Percentiles rank a stretch among this genome's conserved stretches.
phyloP scores from a whole-genome alignment of 2,329 filamentous ascomycete species.

The Penicillium concentricum region DNA sequence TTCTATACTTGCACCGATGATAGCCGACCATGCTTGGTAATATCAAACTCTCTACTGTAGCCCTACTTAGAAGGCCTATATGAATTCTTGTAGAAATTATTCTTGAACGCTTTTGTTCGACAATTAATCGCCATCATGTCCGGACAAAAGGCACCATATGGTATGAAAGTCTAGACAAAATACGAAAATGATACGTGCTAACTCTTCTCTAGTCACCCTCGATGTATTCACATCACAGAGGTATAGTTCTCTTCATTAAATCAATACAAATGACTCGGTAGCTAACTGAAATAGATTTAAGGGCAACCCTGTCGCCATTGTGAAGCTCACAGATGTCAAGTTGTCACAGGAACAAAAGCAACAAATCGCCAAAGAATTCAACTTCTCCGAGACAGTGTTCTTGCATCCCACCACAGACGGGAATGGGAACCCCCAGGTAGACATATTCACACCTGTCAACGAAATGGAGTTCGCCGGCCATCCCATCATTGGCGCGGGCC shows the following conservation, averaged over 20 bases:
- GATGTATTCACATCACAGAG: neutral
- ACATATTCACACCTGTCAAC: constrained; percentile 57
- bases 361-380: constrained; percentile 61
- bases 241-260: neutral
- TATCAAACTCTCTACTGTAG: neutral
- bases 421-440: constrained; percentile 46
- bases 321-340: neutral
- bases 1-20: neutral
- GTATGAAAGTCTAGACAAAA: neutral
- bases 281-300: neutral
- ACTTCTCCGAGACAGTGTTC: constrained; percentile 64
- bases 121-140: neutral
- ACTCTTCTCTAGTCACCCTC: neutral
- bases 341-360: constrained; percentile 57
- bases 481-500: constrained; percentile 54
- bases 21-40: neutral
- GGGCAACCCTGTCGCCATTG: neutral
- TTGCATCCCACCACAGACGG: constrained; percentile 48
- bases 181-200: neutral
- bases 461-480: constrained; percentile 65
- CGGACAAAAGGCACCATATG: neutral
- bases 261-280: neutral
- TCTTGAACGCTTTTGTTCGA: neutral
- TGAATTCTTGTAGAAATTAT: neutral
- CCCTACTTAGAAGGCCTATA: neutral